phyloP scores from a whole-genome alignment of 257 asterid species.

The Solanum rostratum region DNA sequence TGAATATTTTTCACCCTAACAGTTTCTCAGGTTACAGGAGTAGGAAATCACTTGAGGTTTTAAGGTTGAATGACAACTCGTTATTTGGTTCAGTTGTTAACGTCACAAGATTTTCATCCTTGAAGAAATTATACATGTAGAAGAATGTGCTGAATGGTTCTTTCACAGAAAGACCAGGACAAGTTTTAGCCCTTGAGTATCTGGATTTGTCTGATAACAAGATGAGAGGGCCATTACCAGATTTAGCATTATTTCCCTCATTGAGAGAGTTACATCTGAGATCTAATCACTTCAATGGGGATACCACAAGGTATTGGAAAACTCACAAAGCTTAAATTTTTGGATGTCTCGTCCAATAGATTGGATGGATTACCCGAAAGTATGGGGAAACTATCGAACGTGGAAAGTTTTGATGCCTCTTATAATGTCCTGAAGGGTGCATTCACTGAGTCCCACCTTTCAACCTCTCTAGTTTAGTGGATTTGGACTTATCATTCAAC shows the following conservation, averaged over 20 bases:
- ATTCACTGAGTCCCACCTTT: constrained; percentile 5
- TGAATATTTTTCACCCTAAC: too few relatives aligned
- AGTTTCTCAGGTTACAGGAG: not conserved
- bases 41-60: not conserved
- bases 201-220: constrained; percentile 7
- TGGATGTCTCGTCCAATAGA: not conserved
- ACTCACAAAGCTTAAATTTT: not conserved
- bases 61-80: not conserved
- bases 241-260: not conserved
- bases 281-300: constrained; percentile 3
- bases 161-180: not conserved
- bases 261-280: not conserved
- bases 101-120: constrained; percentile 3
- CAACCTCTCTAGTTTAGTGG: not conserved
- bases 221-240: not conserved
- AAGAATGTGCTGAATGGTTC: not conserved
- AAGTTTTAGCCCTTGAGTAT: not conserved
- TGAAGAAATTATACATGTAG: not conserved
- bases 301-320: not conserved
- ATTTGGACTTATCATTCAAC: constrained; percentile 7
- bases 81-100: not conserved
- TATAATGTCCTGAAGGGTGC: constrained; percentile 11
- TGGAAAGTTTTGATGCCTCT: not conserved
- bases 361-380: not conserved
- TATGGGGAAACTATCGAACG: constrained; percentile 1